phyloP scores from a whole-genome alignment of 768 basidiomycete species.

The Suillus fuscotomentosus region DNA sequence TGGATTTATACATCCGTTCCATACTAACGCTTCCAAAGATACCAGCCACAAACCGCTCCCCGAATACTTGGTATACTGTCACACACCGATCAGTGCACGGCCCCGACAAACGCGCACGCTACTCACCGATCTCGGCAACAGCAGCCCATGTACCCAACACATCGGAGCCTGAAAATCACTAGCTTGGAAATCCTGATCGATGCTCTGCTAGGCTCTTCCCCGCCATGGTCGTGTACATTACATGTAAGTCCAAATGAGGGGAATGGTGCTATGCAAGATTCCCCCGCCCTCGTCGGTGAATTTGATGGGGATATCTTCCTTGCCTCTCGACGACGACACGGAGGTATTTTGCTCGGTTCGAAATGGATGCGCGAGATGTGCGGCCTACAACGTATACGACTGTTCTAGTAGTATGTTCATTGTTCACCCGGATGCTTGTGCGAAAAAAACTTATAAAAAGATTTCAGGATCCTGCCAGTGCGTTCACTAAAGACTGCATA shows the following conservation, averaged over 20 bases:
- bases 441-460: background rate
- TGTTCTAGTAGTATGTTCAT: background rate
- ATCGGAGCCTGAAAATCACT: slow-evolving; percentile 96
- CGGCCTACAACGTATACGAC: slow-evolving; percentile 80
- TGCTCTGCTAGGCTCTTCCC: slow-evolving; percentile 42
- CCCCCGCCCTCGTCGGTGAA: slow-evolving; percentile 97
- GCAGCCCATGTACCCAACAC: slow-evolving; percentile 87
- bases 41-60: slow-evolving; percentile 90
- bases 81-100: background rate
- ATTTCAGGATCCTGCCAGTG: background rate
- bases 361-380: slow-evolving; percentile 93
- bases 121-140: slow-evolving; percentile 84
- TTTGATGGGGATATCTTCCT: slow-evolving; percentile 98
- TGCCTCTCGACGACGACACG: slow-evolving; percentile 98
- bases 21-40: slow-evolving; percentile 87
- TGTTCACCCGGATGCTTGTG: background rate
- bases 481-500: background rate
- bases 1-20: slow-evolving; percentile 94
- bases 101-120: slow-evolving; percentile 1
- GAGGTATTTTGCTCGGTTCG: slow-evolving; percentile 91
- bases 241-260: slow-evolving; percentile 99
- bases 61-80: slow-evolving; percentile 89
- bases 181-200: slow-evolving; percentile 77
- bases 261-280: slow-evolving; percentile 81
- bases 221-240: slow-evolving; percentile 77